Evolutionary conservation across 352 stramenopile genomes (phyloP).

Genomic region (Thalassiosira hispida): DNA sequence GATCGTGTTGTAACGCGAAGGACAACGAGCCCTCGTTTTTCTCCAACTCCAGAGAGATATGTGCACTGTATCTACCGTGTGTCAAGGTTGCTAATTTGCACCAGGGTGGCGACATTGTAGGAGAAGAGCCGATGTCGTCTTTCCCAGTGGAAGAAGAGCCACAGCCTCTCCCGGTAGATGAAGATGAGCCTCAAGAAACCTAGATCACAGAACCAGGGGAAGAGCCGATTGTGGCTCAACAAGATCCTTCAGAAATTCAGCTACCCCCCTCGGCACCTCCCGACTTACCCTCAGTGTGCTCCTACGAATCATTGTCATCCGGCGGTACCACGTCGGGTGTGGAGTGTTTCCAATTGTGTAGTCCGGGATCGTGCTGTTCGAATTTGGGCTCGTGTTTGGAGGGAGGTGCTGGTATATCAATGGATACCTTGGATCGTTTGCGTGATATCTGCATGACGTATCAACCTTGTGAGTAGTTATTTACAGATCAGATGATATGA

Average conservation of each 20-base stretch:
- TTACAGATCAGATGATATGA: too few species aligned
- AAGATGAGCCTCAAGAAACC: not conserved
- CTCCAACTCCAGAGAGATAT: not conserved
- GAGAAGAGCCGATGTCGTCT: too few species aligned
- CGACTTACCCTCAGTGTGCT: conserved; percentile 8
- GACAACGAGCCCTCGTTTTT: not conserved
- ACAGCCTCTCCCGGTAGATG: not conserved
- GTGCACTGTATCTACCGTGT: not conserved
- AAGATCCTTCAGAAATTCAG: not conserved
- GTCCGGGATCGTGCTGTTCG: conserved; percentile 14
- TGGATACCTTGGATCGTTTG: conserved; percentile 1
- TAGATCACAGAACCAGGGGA: not conserved
- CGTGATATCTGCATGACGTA: conserved; percentile 8
- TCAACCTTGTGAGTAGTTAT: conserved; percentile 3
- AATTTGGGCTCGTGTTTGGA: conserved; percentile 7
- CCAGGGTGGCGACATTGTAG: too few species aligned
- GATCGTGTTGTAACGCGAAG: not conserved
- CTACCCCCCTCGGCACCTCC: not conserved
- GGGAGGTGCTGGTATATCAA: not conserved
- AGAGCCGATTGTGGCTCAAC: not conserved
- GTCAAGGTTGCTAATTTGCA: not conserved
- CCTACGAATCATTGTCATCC: not conserved
- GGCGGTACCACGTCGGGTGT: not conserved
- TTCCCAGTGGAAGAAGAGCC: not conserved
- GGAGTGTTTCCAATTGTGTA: conserved; percentile 16